Base-by-base conservation (phyloP, 2,329 filamentous ascomycete species). In the Westerdykella sp. region DNA sequence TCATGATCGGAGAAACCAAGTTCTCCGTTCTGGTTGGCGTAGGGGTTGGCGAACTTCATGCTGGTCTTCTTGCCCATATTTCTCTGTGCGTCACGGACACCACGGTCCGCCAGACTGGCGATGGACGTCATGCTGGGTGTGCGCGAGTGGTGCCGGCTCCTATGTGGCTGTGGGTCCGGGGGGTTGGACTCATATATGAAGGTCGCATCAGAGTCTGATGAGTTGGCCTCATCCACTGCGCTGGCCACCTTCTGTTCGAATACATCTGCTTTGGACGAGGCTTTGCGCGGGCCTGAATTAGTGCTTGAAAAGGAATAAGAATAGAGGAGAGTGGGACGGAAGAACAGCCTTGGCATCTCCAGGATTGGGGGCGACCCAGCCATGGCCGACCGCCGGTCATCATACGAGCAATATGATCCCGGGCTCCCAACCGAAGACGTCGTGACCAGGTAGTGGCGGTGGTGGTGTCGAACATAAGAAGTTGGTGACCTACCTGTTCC, bases 101-200 rank as follows among this genome's bases (percentile, higher is more conserved):
- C 69, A 43, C 60, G 63, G 62, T 89, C 84, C 11, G 79, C 73
- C 56, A 87, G 81, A 66, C 84, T 88, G 15, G 74, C 74, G 56
- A 80, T 74, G 11, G 91, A 97, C 4, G 91, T 94, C 35, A 89
- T 86, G 67, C 90, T 97, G 6, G 93, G 93, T 1, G 93, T 98
- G 49, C 93, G 81, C 15, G 91, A 97, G 44, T 97, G 91, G 66
- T 91, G 88, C 48, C 89, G 80, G 50, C 81, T 79, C 40, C 87
- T 86, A 40, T 78, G 72, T 23, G 76, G 67, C 42, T 69, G 73
- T 18, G 74, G 71, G 53, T 83, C 80, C 12, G 78, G 76, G 9
- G 91, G 93, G 60, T 98, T 98, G 21, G 93, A 97, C 67, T 98
- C 93, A 69, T 98, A 98, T 13, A 98, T 93, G 67, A 97, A 98